phyloP scores from a whole-genome alignment of 495 filamentous ascomycete genomes.

The Annulohypoxylon nitens region DNA sequence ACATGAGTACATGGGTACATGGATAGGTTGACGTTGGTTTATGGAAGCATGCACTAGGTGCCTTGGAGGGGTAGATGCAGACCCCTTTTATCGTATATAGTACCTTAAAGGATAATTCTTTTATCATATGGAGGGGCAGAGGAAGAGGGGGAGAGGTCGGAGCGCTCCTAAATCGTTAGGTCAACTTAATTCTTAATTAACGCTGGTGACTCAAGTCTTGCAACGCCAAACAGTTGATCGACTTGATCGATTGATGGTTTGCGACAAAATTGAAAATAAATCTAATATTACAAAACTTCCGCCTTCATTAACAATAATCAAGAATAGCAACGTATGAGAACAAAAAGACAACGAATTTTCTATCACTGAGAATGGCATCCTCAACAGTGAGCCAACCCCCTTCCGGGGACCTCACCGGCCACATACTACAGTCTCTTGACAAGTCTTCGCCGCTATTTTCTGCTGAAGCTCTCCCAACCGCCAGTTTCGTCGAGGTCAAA shows the following conservation, averaged over 20 bases:
- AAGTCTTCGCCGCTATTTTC: slow-evolving; percentile 76
- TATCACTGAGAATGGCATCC: slow-evolving; percentile 48
- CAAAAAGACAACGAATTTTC: slow-evolving; percentile 56
- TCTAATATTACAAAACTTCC: not conserved
- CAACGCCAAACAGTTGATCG: slow-evolving; percentile 3
- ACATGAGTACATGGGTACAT: no score
- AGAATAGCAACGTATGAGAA: slow-evolving; percentile 8
- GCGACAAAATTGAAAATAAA: not conserved
- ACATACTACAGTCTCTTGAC: slow-evolving; percentile 76
- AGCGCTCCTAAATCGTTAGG: slow-evolving; percentile 8
- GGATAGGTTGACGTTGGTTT: no score
- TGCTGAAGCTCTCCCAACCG: slow-evolving; percentile 78
- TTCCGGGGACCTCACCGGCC: slow-evolving; percentile 69
- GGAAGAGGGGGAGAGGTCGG: slow-evolving; percentile 18
- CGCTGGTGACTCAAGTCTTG: slow-evolving; percentile 29
- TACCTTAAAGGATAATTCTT: not conserved
- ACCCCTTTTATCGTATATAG: not conserved
- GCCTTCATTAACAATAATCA: no score
- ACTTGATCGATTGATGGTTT: not conserved
- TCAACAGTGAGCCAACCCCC: slow-evolving; percentile 36
- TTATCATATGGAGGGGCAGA: slow-evolving; percentile 10
- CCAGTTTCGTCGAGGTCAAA: slow-evolving; percentile 80
- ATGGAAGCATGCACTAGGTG: no score
- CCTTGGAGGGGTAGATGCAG: slow-evolving; percentile 25
- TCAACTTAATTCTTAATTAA: slow-evolving; percentile 26